Evolutionary conservation across 2,329 filamentous ascomycete genomes (phyloP), one percentile per base, ranked within the genome.

Genomic region (Claviceps sp.): DNA sequence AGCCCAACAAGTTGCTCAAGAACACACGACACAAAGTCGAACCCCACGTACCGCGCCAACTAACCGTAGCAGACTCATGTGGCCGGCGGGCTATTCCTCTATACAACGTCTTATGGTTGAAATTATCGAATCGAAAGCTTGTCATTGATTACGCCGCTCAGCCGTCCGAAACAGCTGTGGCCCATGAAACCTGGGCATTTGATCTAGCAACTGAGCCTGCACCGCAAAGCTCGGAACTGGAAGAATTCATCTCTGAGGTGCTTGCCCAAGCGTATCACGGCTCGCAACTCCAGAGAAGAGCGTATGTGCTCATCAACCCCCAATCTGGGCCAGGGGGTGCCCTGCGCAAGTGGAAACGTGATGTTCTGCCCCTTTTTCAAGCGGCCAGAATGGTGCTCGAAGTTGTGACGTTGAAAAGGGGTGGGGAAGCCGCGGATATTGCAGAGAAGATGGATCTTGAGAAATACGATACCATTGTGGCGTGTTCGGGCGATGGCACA

Each of bases 261-360:
- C 65, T 95, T 20, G 71, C 81, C 38, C 75, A 76, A 47, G 81
- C 90, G 24, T 96, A 95, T 61, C 70, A 84, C 72, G 52, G 70
- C 7, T 77, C 85, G 1, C 80, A 85, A 61, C 77, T 76, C 50
- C 77, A 75, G 53, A 93, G 89, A 67, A 81, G 88, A 47, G 82
- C 93, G 56, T 95, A 93, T 65, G 82, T 97, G 13, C 72, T 97
- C 44, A 77, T 98, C 55, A 98, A 98, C 66, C 93, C 93, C 0
- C 85, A 90, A 60, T 88, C 89, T 14, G 93, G 93, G 0, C 86
- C 89, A 43, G 91, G 91, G 42, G 71, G 69, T 43, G 91, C 89
- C 1, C 70, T 79, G 55, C 85, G 81, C 62, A 76, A 82, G 57
- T 97, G 89, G 77, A 71, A 82, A 52, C 77, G 76, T 45, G 77